These are phyloP conservation scores for Cochlearia excelsa DNA, from an alignment of 345 rosid species.

Conservation along the genomic window DNA sequence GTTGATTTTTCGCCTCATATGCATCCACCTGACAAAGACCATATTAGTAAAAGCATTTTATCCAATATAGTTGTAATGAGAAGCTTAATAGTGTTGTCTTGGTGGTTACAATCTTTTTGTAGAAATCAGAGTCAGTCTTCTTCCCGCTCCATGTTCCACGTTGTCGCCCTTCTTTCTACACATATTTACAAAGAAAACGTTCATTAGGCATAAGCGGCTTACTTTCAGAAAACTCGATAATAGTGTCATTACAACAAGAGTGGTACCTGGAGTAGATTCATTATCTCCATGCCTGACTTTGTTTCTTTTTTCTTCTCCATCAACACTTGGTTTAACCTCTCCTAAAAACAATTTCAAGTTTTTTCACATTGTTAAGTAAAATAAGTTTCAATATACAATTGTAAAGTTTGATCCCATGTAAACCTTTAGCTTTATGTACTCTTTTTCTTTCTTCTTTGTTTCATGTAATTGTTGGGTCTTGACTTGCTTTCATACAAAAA, in stretches of 20 bases:
- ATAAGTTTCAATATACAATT: neutral
- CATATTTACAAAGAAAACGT: conserved; percentile 15
- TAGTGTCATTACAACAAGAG: neutral
- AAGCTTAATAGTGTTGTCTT: conserved; percentile 16
- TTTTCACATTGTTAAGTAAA: neutral
- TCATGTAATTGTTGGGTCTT: conserved; percentile 97
- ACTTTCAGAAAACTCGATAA: no score
- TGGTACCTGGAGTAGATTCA: conserved; percentile 93
- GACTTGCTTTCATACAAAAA: conserved; percentile 62
- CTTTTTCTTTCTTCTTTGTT: conserved; percentile 95
- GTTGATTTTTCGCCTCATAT: conserved; percentile 89
- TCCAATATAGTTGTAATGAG: neutral
- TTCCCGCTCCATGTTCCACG: conserved; percentile 99
- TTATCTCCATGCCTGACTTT: conserved; percentile 95
- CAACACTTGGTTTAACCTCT: conserved; percentile 90
- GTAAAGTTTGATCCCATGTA: neutral
- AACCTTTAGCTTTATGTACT: conserved; percentile 94
- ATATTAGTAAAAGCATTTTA: neutral
- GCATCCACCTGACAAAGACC: conserved; percentile 74
- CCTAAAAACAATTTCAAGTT: conserved; percentile 43
- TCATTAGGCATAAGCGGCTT: neutral
- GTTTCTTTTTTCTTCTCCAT: conserved; percentile 99
- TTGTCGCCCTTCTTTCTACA: conserved; percentile 95
- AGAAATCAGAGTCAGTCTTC: conserved; percentile 91
- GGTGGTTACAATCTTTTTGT: conserved; percentile 76